These are phyloP conservation scores for Pythium pyrilobum DNA, from an alignment of 352 stramenopile genomes.

Conservation along the genomic window DNA sequence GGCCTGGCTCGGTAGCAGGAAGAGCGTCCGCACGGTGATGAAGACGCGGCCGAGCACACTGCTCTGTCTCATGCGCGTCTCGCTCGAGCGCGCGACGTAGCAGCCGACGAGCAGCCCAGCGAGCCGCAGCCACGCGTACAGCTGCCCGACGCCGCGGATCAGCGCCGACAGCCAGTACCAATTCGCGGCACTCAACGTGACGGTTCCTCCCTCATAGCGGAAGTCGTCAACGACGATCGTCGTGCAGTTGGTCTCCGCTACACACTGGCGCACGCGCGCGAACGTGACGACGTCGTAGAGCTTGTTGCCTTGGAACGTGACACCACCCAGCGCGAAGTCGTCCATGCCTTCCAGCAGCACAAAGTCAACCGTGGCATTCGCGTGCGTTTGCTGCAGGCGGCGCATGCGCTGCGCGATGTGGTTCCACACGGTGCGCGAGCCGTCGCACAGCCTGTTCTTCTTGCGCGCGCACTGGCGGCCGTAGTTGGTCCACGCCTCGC, in stretches of 20 bases:
- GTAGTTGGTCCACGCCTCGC: slow-evolving; percentile 3
- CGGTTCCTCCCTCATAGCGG: slow-evolving; percentile 1
- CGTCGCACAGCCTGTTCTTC: slow-evolving; percentile 4
- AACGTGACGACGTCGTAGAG: slow-evolving; percentile 17
- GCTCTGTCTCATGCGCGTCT: background rate
- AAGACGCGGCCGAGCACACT: background rate
- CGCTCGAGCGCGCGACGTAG: background rate
- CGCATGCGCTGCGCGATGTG: slow-evolving; percentile 4
- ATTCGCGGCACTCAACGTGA: background rate
- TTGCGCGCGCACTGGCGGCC: background rate
- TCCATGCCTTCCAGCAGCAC: slow-evolving; percentile 21
- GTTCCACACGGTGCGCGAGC: background rate
- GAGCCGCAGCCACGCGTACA: slow-evolving; percentile 9
- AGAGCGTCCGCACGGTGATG: slow-evolving; percentile 11
- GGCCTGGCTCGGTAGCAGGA: slow-evolving; percentile 27
- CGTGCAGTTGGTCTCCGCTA: background rate
- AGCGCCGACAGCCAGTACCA: background rate
- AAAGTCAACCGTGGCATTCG: slow-evolving; percentile 10
- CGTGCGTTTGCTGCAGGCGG: slow-evolving; percentile 2
- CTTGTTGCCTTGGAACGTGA: slow-evolving; percentile 12
- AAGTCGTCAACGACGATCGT: slow-evolving; percentile 14
- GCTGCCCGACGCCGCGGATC: slow-evolving; percentile 4
- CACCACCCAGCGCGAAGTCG: background rate
- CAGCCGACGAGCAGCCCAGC: background rate
- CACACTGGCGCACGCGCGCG: slow-evolving; percentile 4